These are phyloP conservation scores for Aspergillus ellipticus DNA, from an alignment of 495 filamentous ascomycete species.

Conservation along the genomic window DNA sequence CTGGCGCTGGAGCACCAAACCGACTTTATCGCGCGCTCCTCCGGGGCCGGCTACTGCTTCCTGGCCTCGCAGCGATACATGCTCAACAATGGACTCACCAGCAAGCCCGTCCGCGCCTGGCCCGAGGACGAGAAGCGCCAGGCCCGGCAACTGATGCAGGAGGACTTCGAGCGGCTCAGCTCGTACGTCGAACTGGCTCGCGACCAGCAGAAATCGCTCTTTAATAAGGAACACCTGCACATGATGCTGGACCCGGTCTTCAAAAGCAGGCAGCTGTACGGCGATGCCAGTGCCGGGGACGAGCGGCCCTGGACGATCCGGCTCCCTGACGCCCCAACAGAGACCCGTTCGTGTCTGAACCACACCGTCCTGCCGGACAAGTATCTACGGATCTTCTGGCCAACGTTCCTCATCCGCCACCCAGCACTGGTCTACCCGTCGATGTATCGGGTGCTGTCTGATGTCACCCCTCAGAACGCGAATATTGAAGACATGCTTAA, in stretches of 20 bases:
- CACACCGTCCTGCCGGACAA: slow-evolving; percentile 27
- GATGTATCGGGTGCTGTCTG: slow-evolving; percentile 19
- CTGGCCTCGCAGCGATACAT: not conserved
- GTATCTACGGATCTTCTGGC: slow-evolving; percentile 22
- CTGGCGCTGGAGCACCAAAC: not conserved
- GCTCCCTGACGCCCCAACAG: not conserved
- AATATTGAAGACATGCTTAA: not conserved
- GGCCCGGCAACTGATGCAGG: not conserved
- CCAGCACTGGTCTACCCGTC: slow-evolving; percentile 29
- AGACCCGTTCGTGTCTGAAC: slow-evolving; percentile 11
- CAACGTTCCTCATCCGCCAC: slow-evolving; percentile 35
- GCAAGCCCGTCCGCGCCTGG: not conserved
- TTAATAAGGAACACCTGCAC: not conserved
- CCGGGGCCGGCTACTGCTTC: not conserved
- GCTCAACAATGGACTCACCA: not conserved
- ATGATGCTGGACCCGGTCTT: slow-evolving; percentile 1
- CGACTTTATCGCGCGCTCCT: not conserved
- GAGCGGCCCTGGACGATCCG: not conserved
- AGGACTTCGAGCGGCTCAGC: not conserved
- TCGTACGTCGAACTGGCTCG: not conserved
- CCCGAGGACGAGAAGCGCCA: not conserved
- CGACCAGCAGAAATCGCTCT: not conserved
- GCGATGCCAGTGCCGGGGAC: slow-evolving; percentile 1
- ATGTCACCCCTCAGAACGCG: not conserved
- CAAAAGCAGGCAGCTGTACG: not conserved